These are phyloP conservation scores for Leptomonas pyrrhocoris DNA, from an alignment of 208 protist species.

Conservation along the genomic window DNA sequence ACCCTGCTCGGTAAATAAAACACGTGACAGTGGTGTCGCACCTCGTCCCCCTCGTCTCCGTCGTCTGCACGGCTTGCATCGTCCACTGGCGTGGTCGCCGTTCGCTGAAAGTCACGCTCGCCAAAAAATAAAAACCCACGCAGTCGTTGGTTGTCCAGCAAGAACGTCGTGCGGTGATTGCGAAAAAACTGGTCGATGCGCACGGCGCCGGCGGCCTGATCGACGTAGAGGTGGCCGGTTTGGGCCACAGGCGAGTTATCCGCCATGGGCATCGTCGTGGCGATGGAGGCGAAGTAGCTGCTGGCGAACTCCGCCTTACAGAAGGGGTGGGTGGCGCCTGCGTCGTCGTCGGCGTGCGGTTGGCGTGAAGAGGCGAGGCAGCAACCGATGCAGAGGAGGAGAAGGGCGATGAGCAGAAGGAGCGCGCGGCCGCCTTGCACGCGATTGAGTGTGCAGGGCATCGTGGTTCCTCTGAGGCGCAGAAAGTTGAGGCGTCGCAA, in stretches of 20 bases:
- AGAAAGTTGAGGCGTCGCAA: no score
- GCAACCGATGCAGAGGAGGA: not conserved
- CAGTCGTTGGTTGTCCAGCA: conserved; percentile 36
- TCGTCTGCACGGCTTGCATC: not conserved
- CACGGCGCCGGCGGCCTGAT: conserved; percentile 10
- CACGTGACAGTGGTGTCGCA: conserved; percentile 27
- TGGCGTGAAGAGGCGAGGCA: not conserved
- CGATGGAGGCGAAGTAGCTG: conserved; percentile 39
- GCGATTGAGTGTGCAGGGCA: no score
- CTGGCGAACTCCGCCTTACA: conserved; percentile 34
- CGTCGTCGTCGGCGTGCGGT: not conserved
- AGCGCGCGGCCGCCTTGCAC: not conserved
- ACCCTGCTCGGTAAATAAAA: conserved; percentile 27
- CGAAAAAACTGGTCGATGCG: conserved; percentile 41
- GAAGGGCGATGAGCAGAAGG: not conserved
- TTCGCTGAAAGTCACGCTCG: conserved; percentile 14
- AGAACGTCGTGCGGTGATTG: conserved; percentile 28
- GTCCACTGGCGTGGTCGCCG: not conserved
- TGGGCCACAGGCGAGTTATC: conserved; percentile 26
- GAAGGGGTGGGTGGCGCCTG: not conserved
- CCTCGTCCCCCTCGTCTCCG: not conserved
- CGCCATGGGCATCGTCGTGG: conserved; percentile 34
- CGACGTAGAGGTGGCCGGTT: conserved; percentile 43
- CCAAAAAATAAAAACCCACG: conserved; percentile 24
- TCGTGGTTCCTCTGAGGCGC: no score